Conservation (phyloP, 257 asterid genomes). For the Solanum tacnaense region DNA sequence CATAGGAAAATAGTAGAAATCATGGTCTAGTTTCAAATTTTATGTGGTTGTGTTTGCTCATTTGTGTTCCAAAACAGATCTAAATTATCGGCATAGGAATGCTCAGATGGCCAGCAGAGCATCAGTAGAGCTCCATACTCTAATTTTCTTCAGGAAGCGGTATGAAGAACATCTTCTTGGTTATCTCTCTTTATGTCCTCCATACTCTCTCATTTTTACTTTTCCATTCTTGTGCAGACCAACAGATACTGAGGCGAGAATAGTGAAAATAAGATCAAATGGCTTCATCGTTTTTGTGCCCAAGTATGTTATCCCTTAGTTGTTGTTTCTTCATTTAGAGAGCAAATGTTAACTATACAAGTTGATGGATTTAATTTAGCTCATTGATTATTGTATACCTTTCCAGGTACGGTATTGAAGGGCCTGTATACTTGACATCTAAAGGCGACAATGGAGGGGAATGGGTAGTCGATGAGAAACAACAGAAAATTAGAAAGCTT, state of each 20-base stretch:
- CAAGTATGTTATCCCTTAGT: conserved; percentile 35
- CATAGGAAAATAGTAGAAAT: background rate
- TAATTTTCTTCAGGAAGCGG: conserved; percentile 83
- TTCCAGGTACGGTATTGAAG: conserved; percentile 89
- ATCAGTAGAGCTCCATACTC: conserved; percentile 95
- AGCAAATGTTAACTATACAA: background rate
- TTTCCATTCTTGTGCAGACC: conserved; percentile 47
- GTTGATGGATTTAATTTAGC: background rate
- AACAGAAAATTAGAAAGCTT: conserved; percentile 53
- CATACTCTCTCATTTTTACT: conserved; percentile 1
- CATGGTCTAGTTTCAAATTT: background rate
- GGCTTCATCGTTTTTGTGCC: conserved; percentile 97
- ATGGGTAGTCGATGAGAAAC: conserved; percentile 73
- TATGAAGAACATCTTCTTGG: conserved; percentile 9
- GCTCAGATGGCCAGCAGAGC: conserved; percentile 99
- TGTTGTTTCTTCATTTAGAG: background rate
- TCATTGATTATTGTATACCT: background rate
- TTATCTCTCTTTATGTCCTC: background rate
- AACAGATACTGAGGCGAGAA: conserved; percentile 90
- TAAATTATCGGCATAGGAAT: conserved; percentile 90
- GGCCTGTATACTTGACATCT: conserved; percentile 62
- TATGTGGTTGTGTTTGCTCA: background rate
- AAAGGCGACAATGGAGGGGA: conserved; percentile 61
- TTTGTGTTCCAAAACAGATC: conserved; percentile 34
- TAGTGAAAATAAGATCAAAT: conserved; percentile 78